Evolutionary conservation across 2,329 filamentous ascomycete genomes (phyloP).

Genomic region (Botrytis pseudocinerea): DNA sequence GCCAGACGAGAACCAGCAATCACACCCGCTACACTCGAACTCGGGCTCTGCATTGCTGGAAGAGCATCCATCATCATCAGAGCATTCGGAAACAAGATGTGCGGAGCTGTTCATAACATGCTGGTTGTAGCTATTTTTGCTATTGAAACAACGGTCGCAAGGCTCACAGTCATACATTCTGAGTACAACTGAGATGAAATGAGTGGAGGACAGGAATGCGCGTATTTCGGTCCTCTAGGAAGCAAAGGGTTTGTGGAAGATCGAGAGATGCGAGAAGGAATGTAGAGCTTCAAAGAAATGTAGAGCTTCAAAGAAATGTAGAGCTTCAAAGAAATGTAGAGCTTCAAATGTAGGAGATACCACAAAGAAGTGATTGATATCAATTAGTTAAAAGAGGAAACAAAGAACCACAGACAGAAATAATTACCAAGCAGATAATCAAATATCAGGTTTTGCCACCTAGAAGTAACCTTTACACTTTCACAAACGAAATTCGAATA

Average conservation of each 20-base stretch:
- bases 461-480: no score
- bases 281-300: no score
- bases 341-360: neutral
- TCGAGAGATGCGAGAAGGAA: neutral
- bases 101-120: constrained; percentile 28
- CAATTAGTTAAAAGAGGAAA: no score
- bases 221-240: neutral
- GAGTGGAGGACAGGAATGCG: neutral
- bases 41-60: neutral
- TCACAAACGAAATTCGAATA: no score
- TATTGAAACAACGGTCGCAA: constrained; percentile 27
- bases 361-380: neutral
- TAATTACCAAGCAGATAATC: no score
- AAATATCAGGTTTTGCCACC: no score
- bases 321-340: neutral
- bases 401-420: no score
- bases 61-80: no score
- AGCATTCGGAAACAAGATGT: no score
- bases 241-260: neutral
- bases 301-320: no score
- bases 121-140: constrained; percentile 25
- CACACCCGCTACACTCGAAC: constrained; percentile 32
- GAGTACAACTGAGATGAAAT: neutral
- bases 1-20: constrained; percentile 24
- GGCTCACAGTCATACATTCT: constrained; percentile 9